Evolutionary conservation across 2,329 filamentous ascomycete genomes (phyloP), one percentile per base, ranked within the genome.

Genomic region (Drechslerella dactyloides): DNA sequence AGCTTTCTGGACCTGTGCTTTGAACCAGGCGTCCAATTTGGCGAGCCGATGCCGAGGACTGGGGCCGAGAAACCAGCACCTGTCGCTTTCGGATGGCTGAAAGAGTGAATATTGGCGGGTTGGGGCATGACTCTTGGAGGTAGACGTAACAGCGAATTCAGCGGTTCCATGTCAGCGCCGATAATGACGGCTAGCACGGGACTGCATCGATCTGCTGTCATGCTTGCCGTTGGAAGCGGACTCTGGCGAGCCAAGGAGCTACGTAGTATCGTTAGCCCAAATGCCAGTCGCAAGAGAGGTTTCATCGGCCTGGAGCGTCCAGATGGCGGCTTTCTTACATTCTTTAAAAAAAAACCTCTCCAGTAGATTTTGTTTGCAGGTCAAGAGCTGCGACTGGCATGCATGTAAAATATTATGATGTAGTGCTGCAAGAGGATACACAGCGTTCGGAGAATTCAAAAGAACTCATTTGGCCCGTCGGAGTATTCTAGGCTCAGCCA

Each of bases 1-100:
- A 7, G 50, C 37, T 60, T 64, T 52, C 58, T 58, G n/a, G 4
- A 51, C 19, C 4, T 15, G 57, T 10, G 56, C 35, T 44, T 57
- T 60, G 33, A 62, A 69, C 65, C 65, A 69, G 23, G 42, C 52
- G 30, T 58, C 54, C 65, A 69, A 62, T 53, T 46, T 53, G 46
- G n/a, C 17, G 27, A n/a, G n/a, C n/a, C n/a, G n/a, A n/a, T n/a
- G n/a, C n/a, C n/a, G n/a, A n/a, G 35, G 19, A 15, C 7, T 13
- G 21, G 46, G 21, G 30, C 11, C 8, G 42, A 19, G 35, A 24
- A 33, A 24, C 4, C n/a, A 19, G 33, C 48, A 33, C 7, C 37
- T 42, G 13, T 4, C n/a, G 11, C 37, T 42, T 42, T 42, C 13
- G 13, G 15, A 17, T 42, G 5, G 15, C 2, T 15, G 13, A 17